phyloP scores from a whole-genome alignment of 148 eudicot species.

The Simmondsia chinensis region DNA sequence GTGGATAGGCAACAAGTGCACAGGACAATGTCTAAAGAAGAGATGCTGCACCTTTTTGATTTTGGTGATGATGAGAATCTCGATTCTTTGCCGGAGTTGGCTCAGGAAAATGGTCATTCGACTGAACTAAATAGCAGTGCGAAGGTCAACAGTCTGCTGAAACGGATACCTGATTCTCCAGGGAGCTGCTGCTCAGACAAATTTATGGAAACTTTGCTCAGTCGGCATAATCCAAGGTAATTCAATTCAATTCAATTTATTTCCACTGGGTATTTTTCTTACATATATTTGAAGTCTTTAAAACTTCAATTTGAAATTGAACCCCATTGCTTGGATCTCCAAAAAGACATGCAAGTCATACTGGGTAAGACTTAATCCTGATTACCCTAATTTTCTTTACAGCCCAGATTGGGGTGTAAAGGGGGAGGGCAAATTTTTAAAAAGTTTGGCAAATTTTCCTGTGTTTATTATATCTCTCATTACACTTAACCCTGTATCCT shows the following conservation, averaged over 20 bases:
- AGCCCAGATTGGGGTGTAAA: too few species aligned
- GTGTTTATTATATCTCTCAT: too few species aligned
- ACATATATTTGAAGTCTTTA: too few species aligned
- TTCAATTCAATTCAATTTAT: neutral
- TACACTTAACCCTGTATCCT: too few species aligned
- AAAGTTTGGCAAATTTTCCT: too few species aligned
- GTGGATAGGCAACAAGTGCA: constrained; percentile 95
- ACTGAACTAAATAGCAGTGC: constrained; percentile 15
- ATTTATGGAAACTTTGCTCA: constrained; percentile 58
- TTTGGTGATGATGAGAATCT: constrained; percentile 76
- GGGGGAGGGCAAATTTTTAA: too few species aligned
- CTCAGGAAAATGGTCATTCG: constrained; percentile 24
- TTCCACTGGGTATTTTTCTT: too few species aligned
- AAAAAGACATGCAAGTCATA: too few species aligned
- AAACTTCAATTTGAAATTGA: too few species aligned
- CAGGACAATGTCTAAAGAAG: constrained; percentile 94
- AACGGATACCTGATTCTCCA: constrained; percentile 37
- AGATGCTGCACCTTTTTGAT: constrained; percentile 84
- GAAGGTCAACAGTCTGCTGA: constrained; percentile 22
- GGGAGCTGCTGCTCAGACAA: constrained; percentile 63
- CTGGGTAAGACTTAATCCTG: too few species aligned
- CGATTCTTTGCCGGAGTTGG: constrained; percentile 29
- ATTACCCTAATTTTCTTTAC: too few species aligned
- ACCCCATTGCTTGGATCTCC: too few species aligned
- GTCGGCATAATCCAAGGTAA: constrained; percentile 76